Conservation (phyloP, 108 stramenopile species). For the Nitzschia palea region DNA sequence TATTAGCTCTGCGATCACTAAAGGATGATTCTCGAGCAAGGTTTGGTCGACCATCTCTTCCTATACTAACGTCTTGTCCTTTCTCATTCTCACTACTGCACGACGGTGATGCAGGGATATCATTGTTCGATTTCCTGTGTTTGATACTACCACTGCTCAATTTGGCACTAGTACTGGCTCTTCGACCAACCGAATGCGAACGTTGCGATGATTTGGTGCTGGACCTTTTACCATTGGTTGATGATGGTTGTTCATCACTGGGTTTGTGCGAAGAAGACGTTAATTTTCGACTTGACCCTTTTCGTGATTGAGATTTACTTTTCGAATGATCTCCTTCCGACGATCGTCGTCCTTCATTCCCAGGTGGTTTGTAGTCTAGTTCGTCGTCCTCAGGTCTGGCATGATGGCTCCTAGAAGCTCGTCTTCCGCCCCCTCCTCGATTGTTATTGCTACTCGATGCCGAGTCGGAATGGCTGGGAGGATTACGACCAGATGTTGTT, state of each 20-base stretch:
- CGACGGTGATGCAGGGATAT: not conserved
- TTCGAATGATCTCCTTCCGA: too few species aligned
- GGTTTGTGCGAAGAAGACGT: too few species aligned
- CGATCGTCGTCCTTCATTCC: not conserved
- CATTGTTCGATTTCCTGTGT: not conserved
- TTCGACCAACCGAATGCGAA: not conserved
- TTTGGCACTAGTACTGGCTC: not conserved
- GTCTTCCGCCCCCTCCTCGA: not conserved
- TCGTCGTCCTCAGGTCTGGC: not conserved
- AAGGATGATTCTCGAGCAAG: constrained; percentile 5
- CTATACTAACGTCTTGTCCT: not conserved
- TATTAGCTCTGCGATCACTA: constrained; percentile 1
- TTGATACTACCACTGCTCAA: not conserved
- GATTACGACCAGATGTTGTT: not conserved
- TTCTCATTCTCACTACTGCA: not conserved
- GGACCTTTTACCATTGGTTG: too few species aligned
- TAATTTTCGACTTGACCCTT: too few species aligned
- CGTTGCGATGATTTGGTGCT: not conserved
- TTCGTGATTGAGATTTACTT: too few species aligned
- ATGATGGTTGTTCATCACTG: too few species aligned
- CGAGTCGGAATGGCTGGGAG: not conserved
- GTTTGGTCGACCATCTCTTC: not conserved
- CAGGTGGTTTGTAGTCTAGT: not conserved
- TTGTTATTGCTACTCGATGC: too few species aligned
- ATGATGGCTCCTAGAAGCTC: not conserved